Base-by-base conservation (phyloP, 176 grass and related monocot species). In the Chrysopogon serrulatus region DNA sequence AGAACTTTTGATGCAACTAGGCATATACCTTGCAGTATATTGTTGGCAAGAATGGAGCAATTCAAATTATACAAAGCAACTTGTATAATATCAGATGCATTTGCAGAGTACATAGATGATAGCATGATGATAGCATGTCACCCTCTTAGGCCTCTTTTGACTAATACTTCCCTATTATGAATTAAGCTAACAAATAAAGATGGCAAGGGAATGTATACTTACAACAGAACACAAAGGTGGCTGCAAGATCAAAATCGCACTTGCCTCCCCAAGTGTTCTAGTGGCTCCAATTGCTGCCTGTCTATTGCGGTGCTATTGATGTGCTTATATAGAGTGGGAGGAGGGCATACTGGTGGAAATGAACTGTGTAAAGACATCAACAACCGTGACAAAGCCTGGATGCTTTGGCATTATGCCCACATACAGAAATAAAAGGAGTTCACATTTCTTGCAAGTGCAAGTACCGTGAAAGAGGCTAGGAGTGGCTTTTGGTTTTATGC, bases 331-430 rank as follows among this genome's bases (percentile, higher is more conserved):
- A 86, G 77, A 53, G 40, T 39, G 7, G 4, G 23, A 27, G n/a
- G 17, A 12, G 43, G 44, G 17, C 34, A 40, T 17, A 32, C 31
- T 2, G 68, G n/a, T 11, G 7, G 42, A n/a, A 32, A 48, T 80
- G 84, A 53, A 53, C 73, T 73, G 84, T 79, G 84, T 65, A 77
- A 86, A 80, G 56, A 33, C 67, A 80, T 61, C 33, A 48, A 73
- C 67, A 79, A 73, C 68, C 21, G 17, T 63, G 65, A 79, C 71
- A 78, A 79, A 79, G 76, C 76, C 67, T 79, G 76, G 84, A 63
- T 42, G 51, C 16, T 48, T 39, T 86, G 31, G 53, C 11, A 17
- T 72, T 48, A 37, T n/a, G 5, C 64, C 21, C 67, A 39, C 30
- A 11, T 26, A 79, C 23, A 69, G 41, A 71, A 82, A 82, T 28